Conservation (phyloP, 2,329 filamentous ascomycete species). For the Penicillium sp. region DNA sequence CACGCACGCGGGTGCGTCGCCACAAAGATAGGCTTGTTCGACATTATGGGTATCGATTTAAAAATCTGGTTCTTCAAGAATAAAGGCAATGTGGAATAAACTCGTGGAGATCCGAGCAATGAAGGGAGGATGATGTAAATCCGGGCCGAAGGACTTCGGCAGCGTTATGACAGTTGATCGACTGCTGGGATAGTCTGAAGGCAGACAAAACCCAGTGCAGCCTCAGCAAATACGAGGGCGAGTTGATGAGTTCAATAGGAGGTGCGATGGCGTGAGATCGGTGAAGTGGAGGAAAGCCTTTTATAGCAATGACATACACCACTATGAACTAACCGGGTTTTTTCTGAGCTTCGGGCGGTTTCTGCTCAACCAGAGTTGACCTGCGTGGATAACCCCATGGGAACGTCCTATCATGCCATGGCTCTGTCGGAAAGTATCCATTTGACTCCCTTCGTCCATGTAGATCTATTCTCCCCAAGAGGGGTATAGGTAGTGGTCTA, state of each 20-base stretch:
- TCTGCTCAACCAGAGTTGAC: slow-evolving; percentile 1
- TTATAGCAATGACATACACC: slow-evolving; percentile 14
- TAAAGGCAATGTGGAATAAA: slow-evolving; percentile 15
- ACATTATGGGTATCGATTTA: slow-evolving; percentile 50
- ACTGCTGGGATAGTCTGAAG: slow-evolving; percentile 7
- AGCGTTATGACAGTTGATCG: slow-evolving; percentile 2
- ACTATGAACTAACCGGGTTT: background rate
- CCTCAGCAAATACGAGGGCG: slow-evolving; percentile 17
- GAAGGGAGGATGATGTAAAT: slow-evolving; percentile 4
- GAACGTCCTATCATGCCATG: background rate
- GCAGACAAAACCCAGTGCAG: slow-evolving; percentile 4
- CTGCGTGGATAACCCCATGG: slow-evolving; percentile 1
- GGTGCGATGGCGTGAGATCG: slow-evolving; percentile 19
- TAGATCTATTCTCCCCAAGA: background rate
- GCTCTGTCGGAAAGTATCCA: background rate
- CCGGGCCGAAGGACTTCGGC: background rate
- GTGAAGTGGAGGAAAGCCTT: slow-evolving; percentile 2
- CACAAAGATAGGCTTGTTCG: slow-evolving; percentile 78
- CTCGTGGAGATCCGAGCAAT: slow-evolving; percentile 13
- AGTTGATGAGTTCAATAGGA: slow-evolving; percentile 13
- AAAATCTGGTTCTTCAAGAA: background rate
- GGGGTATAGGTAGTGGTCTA: slow-evolving; percentile 8
- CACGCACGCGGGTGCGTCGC: slow-evolving; percentile 91
- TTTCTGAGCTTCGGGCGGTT: slow-evolving; percentile 3
- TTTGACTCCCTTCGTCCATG: background rate